These are phyloP conservation scores for Geosmithia morbida DNA, from an alignment of 2,329 filamentous ascomycete species.

Conservation along the genomic window DNA sequence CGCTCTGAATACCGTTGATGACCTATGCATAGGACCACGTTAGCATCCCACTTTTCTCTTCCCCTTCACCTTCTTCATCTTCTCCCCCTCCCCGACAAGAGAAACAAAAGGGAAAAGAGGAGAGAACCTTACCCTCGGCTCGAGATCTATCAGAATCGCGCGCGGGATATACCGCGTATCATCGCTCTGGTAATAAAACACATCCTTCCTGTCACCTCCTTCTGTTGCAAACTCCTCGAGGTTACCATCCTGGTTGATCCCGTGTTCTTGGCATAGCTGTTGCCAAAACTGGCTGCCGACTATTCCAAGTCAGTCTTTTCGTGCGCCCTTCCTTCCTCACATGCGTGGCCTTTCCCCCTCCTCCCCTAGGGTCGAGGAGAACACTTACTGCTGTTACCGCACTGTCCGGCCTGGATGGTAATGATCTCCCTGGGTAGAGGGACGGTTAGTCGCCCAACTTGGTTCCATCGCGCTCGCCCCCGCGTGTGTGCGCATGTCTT, in stretches of 20 bases:
- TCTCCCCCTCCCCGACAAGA: no score
- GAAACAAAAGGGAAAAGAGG: no score
- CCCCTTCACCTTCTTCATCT: no score
- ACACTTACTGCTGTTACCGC: constrained; percentile 92
- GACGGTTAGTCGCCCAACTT: background rate
- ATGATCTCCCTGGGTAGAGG: constrained; percentile 74
- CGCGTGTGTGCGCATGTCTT: background rate
- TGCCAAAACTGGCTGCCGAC: constrained; percentile 99
- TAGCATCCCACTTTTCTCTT: background rate
- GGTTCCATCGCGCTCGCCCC: no score
- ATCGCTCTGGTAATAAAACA: constrained; percentile 99
- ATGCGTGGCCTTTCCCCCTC: background rate
- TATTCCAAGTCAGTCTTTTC: constrained; percentile 18
- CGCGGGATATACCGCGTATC: constrained; percentile 96
- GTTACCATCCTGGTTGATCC: constrained; percentile 94
- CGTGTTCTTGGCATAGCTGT: constrained; percentile 93
- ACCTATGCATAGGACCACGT: constrained; percentile 30
- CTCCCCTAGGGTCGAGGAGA: background rate
- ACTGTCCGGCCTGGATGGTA: constrained; percentile 96
- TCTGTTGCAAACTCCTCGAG: constrained; percentile 96
- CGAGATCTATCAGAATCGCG: constrained; percentile 87
- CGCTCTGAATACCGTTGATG: constrained; percentile 82
- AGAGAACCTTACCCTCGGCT: constrained; percentile 62
- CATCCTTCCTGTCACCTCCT: constrained; percentile 94
- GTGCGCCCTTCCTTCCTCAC: background rate